Conservation (phyloP, 192 early-diverging fungal species). For the Coemansia sp. region DNA sequence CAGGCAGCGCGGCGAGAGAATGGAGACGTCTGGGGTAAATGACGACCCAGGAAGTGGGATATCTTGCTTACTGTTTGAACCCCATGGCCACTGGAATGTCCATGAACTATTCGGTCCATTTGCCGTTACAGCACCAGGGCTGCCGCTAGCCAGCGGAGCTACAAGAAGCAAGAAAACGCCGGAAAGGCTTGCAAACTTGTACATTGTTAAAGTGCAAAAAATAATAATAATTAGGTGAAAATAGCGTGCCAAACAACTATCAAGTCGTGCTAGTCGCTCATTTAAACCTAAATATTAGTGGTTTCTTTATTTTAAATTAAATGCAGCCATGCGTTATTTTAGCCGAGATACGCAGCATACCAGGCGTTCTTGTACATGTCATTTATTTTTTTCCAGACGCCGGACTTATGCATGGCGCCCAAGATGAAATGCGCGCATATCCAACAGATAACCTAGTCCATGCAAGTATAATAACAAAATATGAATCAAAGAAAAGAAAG, state of each 20-base stretch:
- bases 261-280: background rate
- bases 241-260: background rate
- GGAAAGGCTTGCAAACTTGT: background rate
- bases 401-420: background rate
- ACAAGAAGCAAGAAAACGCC: background rate
- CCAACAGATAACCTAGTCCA: background rate
- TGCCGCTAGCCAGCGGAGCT: background rate
- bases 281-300: background rate
- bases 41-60: constrained; percentile 25
- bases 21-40: constrained; percentile 41
- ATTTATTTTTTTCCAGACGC: background rate
- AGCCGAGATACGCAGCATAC: background rate
- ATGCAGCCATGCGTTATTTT: constrained; percentile 4
- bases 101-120: constrained; percentile 4
- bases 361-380: background rate
- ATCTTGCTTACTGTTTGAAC: constrained; percentile 25
- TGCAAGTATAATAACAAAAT: background rate
- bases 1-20: constrained; percentile 29
- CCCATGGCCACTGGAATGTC: constrained; percentile 45
- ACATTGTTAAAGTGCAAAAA: constrained; percentile 3
- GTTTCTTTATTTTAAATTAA: background rate
- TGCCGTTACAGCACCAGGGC: background rate
- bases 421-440: background rate
- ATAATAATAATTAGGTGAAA: background rate
- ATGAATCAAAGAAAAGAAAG: background rate